These are phyloP conservation scores for Citrullus mucosospermus DNA, from an alignment of 306 rosid species.

Conservation along the genomic window DNA sequence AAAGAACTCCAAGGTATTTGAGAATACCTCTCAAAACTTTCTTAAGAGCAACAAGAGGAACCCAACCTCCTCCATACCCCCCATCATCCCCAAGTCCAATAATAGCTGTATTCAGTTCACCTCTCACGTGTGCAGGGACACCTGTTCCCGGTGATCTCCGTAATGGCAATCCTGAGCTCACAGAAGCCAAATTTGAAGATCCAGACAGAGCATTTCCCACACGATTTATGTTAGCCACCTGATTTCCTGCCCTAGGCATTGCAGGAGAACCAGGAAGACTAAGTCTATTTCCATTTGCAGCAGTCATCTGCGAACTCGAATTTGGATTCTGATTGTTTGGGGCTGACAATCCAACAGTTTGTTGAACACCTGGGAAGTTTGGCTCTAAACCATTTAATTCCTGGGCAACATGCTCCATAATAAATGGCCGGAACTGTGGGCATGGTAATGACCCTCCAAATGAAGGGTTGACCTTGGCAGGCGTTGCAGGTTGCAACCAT, in stretches of 20 bases:
- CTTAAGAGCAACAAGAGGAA: slow-evolving; percentile 96
- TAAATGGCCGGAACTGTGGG: slow-evolving; percentile 97
- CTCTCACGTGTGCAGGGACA: slow-evolving; percentile 95
- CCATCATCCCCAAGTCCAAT: slow-evolving; percentile 99
- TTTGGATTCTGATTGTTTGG: slow-evolving; percentile 49
- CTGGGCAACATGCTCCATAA: slow-evolving; percentile 99
- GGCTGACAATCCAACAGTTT: slow-evolving; percentile 55
- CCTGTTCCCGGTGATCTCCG: slow-evolving; percentile 84
- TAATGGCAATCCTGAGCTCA: slow-evolving; percentile 47
- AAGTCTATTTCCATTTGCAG: slow-evolving; percentile 71
- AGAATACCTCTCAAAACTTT: slow-evolving; percentile 96
- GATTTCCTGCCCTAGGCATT: slow-evolving; percentile 67
- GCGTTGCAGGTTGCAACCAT: slow-evolving; percentile 99
- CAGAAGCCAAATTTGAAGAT: slow-evolving; percentile 62
- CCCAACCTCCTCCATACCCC: slow-evolving; percentile 99
- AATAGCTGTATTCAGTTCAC: slow-evolving; percentile 94
- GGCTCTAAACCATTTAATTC: slow-evolving; percentile 91
- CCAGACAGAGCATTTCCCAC: slow-evolving; percentile 70
- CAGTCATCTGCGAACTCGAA: slow-evolving; percentile 47
- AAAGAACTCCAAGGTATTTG: slow-evolving; percentile 94
- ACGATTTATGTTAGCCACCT: slow-evolving; percentile 60
- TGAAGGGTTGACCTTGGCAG: slow-evolving; percentile 76
- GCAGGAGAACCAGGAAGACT: slow-evolving; percentile 60
- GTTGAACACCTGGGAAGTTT: slow-evolving; percentile 56
- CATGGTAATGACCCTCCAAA: slow-evolving; percentile 95